phyloP scores from a whole-genome alignment of 2,329 filamentous ascomycete genomes.

The Arachnomyces sp. region DNA sequence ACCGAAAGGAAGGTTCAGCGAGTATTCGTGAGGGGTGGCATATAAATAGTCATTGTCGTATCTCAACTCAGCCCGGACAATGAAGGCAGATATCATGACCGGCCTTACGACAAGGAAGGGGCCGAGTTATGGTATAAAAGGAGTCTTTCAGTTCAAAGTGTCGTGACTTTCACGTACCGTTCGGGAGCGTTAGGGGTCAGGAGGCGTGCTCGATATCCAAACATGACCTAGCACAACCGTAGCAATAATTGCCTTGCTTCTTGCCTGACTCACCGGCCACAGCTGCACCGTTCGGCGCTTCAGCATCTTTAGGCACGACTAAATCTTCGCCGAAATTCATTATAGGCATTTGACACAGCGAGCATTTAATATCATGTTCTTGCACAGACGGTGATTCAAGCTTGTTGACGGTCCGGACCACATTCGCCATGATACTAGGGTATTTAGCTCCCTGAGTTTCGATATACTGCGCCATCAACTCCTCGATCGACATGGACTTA shows the following conservation, averaged over 20 bases:
- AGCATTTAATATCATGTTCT: constrained; percentile 42
- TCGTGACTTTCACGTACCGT: no score
- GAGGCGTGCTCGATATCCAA: constrained; percentile 16
- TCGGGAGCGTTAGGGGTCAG: no score
- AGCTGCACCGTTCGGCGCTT: neutral
- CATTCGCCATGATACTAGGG: constrained; percentile 87
- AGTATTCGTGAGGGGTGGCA: no score
- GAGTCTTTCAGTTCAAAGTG: no score
- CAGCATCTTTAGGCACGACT: neutral
- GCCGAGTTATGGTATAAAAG: no score
- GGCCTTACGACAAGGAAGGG: no score
- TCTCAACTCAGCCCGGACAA: no score
- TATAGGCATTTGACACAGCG: constrained; percentile 62
- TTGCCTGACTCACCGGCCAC: neutral
- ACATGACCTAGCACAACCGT: constrained; percentile 38
- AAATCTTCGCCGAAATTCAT: constrained; percentile 38
- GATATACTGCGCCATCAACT: constrained; percentile 85
- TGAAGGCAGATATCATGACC: no score
- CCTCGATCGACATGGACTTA: constrained; percentile 73
- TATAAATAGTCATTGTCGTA: no score
- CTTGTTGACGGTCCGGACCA: constrained; percentile 85
- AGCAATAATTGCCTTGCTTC: constrained; percentile 22
- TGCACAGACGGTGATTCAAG: constrained; percentile 44
- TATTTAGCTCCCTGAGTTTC: constrained; percentile 76
- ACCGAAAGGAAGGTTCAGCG: no score